Evolutionary conservation across 257 asterid species (phyloP).

Genomic region (Solanum chaucha): DNA sequence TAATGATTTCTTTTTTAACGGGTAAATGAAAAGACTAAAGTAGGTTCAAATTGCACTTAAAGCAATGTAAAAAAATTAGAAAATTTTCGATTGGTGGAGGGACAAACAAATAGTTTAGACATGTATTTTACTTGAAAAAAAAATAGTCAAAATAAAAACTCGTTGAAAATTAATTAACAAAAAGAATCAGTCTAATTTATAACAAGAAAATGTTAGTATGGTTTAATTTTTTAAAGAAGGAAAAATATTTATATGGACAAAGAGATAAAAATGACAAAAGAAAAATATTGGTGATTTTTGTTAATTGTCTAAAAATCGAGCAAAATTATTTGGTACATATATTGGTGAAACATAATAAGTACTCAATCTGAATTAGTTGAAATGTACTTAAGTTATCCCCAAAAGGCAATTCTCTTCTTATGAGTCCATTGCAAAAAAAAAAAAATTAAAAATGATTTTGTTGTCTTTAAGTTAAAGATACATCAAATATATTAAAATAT

Average conservation of each 20-base stretch:
- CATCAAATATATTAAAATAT: neutral
- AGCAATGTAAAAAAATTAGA: neutral
- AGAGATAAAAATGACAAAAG: neutral
- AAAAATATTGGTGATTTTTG: neutral
- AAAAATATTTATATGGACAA: neutral
- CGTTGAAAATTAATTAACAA: neutral
- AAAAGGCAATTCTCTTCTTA: neutral
- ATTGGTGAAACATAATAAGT: neutral
- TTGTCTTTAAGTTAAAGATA: too few relatives aligned
- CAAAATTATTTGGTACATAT: neutral
- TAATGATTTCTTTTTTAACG: neutral
- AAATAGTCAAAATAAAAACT: neutral
- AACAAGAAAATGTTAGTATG: neutral
- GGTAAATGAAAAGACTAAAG: neutral
- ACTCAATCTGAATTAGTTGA: neutral
- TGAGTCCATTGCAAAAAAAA: neutral
- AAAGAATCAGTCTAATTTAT: neutral
- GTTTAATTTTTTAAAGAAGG: neutral
- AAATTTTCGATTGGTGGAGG: neutral
- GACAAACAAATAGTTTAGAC: neutral
- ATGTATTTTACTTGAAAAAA: neutral
- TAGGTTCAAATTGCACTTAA: neutral
- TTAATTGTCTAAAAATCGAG: neutral
- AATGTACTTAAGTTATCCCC: neutral
- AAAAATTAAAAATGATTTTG: too few relatives aligned